Conservation (phyloP, 805 yeast species). For the Sungouiella blattae region DNA sequence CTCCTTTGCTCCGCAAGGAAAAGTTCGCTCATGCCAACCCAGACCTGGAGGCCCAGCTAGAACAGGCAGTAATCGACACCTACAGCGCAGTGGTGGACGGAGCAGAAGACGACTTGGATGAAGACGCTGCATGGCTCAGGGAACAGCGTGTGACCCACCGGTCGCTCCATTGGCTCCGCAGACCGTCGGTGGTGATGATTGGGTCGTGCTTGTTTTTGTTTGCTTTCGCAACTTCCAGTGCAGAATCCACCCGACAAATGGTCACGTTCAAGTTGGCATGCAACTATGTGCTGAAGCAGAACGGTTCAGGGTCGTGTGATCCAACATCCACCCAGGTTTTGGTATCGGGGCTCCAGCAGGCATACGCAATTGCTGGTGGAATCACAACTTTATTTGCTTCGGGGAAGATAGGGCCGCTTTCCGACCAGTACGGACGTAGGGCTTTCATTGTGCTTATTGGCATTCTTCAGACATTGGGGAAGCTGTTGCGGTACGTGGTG, state of each 20-base stretch:
- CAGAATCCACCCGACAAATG: conserved; percentile 41
- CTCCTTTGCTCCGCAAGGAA: too few relatives aligned
- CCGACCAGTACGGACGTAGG: conserved; percentile 39
- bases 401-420: conserved; percentile 45
- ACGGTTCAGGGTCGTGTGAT: conserved; percentile 21
- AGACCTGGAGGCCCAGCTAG: conserved; percentile 16
- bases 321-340: conserved; percentile 33
- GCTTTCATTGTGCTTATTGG: conserved; percentile 21
- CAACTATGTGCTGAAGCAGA: conserved; percentile 15
- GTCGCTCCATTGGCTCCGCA: conserved; percentile 47
- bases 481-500: conserved; percentile 19
- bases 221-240: conserved; percentile 38
- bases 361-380: conserved; percentile 39
- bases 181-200: conserved; percentile 56
- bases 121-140: conserved; percentile 46
- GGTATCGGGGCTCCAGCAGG: conserved; percentile 49
- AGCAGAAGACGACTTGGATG: conserved; percentile 31
- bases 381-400: conserved; percentile 48
- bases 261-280: conserved; percentile 29
- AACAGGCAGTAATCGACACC: conserved; percentile 31
- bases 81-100: conserved; percentile 41
- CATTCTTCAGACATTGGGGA: conserved; percentile 19
- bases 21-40: too few relatives aligned
- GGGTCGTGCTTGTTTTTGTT: conserved; percentile 39
- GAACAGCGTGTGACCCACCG: conserved; percentile 46